phyloP scores from a whole-genome alignment of 2,329 filamentous ascomycete genomes.

The Ophidiomyces ophidiicola region DNA sequence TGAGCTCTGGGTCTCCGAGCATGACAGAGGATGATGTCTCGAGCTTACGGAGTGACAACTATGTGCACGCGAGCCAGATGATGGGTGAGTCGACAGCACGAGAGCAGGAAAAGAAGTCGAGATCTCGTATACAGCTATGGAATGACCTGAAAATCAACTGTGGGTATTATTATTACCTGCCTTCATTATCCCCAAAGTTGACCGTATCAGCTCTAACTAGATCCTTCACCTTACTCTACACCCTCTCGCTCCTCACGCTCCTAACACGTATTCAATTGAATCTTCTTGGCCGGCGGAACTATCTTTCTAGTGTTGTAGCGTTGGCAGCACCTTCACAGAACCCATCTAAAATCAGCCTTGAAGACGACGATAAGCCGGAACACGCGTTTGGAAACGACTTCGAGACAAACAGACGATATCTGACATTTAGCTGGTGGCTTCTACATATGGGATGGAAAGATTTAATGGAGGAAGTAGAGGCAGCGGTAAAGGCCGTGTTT shows the following conservation, averaged over 20 bases:
- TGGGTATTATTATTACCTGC: slow-evolving; percentile 38
- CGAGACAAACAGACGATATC: slow-evolving; percentile 85
- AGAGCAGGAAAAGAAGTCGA: slow-evolving; percentile 41
- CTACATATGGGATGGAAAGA: slow-evolving; percentile 81
- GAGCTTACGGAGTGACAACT: slow-evolving; percentile 72
- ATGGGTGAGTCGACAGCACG: slow-evolving; percentile 45
- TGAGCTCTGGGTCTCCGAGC: slow-evolving; percentile 50
- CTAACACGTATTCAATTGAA: slow-evolving; percentile 94
- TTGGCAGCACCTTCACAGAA: slow-evolving; percentile 64
- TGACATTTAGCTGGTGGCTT: slow-evolving; percentile 97
- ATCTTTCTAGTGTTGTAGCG: slow-evolving; percentile 87
- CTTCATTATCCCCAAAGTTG: neutral
- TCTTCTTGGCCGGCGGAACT: slow-evolving; percentile 85
- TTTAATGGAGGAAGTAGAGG: slow-evolving; percentile 66
- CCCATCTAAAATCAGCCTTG: slow-evolving; percentile 66
- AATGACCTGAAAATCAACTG: slow-evolving; percentile 93
- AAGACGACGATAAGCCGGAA: slow-evolving; percentile 86
- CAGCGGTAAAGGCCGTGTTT: slow-evolving; percentile 81
- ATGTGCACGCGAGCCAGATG: slow-evolving; percentile 69
- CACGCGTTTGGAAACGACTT: slow-evolving; percentile 85
- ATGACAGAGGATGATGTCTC: slow-evolving; percentile 70
- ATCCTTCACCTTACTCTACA: slow-evolving; percentile 85
- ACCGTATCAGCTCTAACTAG: slow-evolving; percentile 63
- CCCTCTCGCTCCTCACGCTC: slow-evolving; percentile 74
- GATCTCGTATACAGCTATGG: slow-evolving; percentile 87